Conservation (phyloP, 306 rosid genomes). For the Calophaca sinica region DNA sequence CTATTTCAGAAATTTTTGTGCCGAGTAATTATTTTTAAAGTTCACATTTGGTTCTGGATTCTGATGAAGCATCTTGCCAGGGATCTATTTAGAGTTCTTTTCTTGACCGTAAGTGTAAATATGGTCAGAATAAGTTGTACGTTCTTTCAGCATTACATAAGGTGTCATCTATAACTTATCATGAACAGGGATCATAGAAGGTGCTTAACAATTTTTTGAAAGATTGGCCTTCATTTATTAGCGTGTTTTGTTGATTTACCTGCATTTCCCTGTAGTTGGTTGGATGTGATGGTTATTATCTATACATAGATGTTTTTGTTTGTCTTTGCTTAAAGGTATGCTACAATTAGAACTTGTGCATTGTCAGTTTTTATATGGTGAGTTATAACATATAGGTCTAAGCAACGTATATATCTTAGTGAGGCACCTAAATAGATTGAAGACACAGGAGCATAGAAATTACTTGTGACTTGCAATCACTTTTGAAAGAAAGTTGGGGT, state of each 20-base stretch:
- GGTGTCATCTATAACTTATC: slow-evolving; percentile 18
- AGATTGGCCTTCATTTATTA: background rate
- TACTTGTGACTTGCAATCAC: slow-evolving; percentile 15
- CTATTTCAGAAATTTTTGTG: background rate
- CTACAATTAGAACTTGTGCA: background rate
- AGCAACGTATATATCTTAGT: background rate
- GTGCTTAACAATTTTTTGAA: slow-evolving; percentile 22
- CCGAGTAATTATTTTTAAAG: background rate
- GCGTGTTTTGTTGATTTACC: slow-evolving; percentile 9
- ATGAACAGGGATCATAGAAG: slow-evolving; percentile 12
- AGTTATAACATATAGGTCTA: slow-evolving; percentile 1
- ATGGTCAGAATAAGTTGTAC: background rate
- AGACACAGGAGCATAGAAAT: background rate
- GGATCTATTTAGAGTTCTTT: background rate
- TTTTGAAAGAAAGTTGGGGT: slow-evolving; percentile 4
- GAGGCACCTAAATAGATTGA: background rate
- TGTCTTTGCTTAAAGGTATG: background rate
- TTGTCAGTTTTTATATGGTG: background rate
- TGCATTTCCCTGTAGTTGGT: background rate
- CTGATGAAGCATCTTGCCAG: slow-evolving; percentile 17
- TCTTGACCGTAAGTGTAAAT: slow-evolving; percentile 6
- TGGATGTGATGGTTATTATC: slow-evolving; percentile 1
- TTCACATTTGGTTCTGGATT: slow-evolving; percentile 16
- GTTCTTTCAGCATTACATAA: slow-evolving; percentile 3
- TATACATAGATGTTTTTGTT: background rate